These are phyloP conservation scores for Hordeum vulgare DNA, from an alignment of 176 grass and related monocot genomes.

Conservation along the genomic window DNA sequence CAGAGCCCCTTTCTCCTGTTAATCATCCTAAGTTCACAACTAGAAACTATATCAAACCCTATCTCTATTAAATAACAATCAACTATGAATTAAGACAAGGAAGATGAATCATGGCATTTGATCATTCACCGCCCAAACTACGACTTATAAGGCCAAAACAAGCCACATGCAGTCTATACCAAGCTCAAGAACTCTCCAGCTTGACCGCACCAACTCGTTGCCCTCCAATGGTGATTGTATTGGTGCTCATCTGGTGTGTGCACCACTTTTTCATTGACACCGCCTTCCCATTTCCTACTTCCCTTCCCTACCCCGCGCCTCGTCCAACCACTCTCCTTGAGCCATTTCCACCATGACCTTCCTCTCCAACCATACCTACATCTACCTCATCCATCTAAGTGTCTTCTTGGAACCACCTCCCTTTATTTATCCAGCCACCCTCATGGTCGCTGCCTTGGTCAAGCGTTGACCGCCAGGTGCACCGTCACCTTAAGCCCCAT, in stretches of 20 bases:
- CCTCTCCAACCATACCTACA: background rate
- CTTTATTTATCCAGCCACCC: background rate
- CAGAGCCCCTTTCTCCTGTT: background rate
- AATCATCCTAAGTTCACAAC: background rate
- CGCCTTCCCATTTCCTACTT: background rate
- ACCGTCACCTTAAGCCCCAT: no score
- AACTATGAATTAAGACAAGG: background rate
- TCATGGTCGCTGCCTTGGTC: background rate
- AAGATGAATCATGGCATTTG: background rate
- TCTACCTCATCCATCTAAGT: background rate
- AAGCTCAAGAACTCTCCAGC: background rate
- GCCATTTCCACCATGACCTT: background rate
- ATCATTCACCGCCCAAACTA: background rate
- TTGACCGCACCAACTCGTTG: background rate
- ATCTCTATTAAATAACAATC: background rate
- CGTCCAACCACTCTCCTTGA: background rate
- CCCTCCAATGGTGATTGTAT: background rate
- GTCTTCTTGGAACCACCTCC: background rate
- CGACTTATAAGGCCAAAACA: background rate
- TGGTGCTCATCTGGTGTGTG: background rate
- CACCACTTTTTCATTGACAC: background rate
- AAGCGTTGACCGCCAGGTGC: no score
- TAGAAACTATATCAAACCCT: background rate
- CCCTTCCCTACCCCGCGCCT: background rate
- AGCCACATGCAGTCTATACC: background rate